Base-by-base conservation (phyloP, 148 eudicot genomes). In the Amaranthus hypochondriacus region DNA sequence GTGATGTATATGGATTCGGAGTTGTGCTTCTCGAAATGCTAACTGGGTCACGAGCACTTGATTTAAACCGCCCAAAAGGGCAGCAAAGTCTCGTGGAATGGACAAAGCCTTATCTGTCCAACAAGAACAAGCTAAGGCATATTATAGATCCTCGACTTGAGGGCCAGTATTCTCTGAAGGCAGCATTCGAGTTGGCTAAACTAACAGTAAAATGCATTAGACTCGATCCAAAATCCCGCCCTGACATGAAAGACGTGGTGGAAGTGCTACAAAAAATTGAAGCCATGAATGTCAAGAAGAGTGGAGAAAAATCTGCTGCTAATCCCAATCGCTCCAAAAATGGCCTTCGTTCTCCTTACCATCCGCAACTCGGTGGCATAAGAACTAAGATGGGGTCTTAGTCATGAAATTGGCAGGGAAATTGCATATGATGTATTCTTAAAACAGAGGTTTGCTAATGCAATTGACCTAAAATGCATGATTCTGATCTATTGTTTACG, bases 1-100 rank as follows among this genome's bases (percentile, higher is more conserved):
- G 97, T 58, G 93, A 91, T 46, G 95, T 92, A 49, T 92, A 92
- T 71, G 95, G 92, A 12, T 92, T 89, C 39, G 92, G 95, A 2
- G 97, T 92, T 21, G 95, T 90, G 73, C 78, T 90, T n/a, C 86
- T 90, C 42, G 96, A 90, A 83, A 57, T 90, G 76, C 57, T 90
- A 57, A 87, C 96, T 6, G 96, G 96, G 9, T 51, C 84, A 43
- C 85, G 97, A 62, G 88, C 88, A 46, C 74, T 86, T 1, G 92
- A 92, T 55, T 43, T 70, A 14, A 81, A 76, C 73, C 87, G 97
- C 3, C 84, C 90, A 2, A 81, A 57, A 12, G 86, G 80, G 55
- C 88, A 83, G 71, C 81, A 79, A 6, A 84, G 75, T 57, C 77
- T 89, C 56, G 83, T 84, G 5, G 88, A 88, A 44, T 92, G 89